phyloP scores from a whole-genome alignment of 331 rosid genomes.

The Pyrus hybrid region DNA sequence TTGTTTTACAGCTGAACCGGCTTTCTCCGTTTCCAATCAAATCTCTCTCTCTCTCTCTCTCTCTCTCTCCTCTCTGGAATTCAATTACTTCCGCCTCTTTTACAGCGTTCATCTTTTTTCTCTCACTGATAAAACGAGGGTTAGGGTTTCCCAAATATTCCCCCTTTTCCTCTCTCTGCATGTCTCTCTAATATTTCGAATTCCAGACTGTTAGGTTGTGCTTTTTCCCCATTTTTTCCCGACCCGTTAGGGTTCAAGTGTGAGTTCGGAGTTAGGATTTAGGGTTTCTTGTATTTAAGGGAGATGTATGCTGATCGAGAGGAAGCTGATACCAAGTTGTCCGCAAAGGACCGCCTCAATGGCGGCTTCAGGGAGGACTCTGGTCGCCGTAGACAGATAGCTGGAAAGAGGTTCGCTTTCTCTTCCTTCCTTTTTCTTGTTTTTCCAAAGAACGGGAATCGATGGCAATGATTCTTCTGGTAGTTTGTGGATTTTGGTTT shows the following conservation, averaged over 20 bases:
- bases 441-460: not conserved
- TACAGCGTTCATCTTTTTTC: not conserved
- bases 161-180: not conserved
- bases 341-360: conserved; percentile 85
- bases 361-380: conserved; percentile 39
- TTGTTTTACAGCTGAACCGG: not conserved
- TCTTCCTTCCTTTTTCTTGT: not conserved
- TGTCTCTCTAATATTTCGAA: not conserved
- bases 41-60: not conserved
- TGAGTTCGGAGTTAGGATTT: conserved; percentile 9
- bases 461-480: not conserved
- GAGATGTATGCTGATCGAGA: conserved; percentile 92
- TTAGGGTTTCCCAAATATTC: conserved; percentile 36
- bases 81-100: not conserved
- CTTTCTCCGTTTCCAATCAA: not conserved
- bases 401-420: conserved; percentile 71
- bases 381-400: conserved; percentile 42
- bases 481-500: not conserved
- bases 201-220: conserved; percentile 1
- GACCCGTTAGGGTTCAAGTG: conserved; percentile 18
- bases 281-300: not conserved
- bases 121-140: not conserved
- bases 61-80: not conserved
- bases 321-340: conserved; percentile 63
- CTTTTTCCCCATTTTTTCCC: not conserved